Evolutionary conservation across 1,284 basidiomycete genomes (phyloP), one percentile per base, ranked within the genome.

Genomic region (Ganoderma lucidum): DNA sequence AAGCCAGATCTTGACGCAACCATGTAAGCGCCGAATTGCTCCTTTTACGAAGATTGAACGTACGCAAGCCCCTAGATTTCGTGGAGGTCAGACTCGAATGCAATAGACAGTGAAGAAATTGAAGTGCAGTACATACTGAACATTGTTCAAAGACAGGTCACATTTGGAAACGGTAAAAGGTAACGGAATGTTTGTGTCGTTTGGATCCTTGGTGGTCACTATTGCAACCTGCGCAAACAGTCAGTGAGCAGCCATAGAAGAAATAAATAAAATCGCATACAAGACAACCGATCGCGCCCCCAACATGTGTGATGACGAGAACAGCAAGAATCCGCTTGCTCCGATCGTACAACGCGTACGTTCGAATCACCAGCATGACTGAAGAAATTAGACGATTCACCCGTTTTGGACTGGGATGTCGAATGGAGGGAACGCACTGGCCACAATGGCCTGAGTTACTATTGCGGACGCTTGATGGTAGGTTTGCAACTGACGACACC

Each of bases 261-360:
- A 17, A 32, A 9, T 30, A 35, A 53, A 9, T 30, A 35, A 53
- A 12, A 1, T 3, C 4, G 4, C 71, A 19, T 28, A 75, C 74
- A 5, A 75, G 56, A 39, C 69, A 70, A 5, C 63, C 63, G 37
- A 69, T 32, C 2, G 48, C 72, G 9, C 72, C 74, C 19, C 64
- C 66, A 3, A 72, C 17, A 23, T 73, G 70, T 0, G 67, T 65
- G 10, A 64, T 39, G 28, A 73, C 30, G 23, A 75, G 70, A 3
- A 74, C 19, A 1, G 51, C 51, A 17, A 75, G 70, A 41, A 75
- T 68, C 3, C 71, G 69, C 56, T 56, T 69, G 37, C 70, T 72
- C 3, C 74, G 69, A 15, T 71, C 67, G 55, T 75, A 74, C 56
- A 75, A 58, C 4, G 74, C 74, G 35, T 71, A 74, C 12, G 72